These are phyloP conservation scores for Scopulariopsis brevicaulis DNA, from an alignment of 2,329 filamentous ascomycete species.

Conservation along the genomic window DNA sequence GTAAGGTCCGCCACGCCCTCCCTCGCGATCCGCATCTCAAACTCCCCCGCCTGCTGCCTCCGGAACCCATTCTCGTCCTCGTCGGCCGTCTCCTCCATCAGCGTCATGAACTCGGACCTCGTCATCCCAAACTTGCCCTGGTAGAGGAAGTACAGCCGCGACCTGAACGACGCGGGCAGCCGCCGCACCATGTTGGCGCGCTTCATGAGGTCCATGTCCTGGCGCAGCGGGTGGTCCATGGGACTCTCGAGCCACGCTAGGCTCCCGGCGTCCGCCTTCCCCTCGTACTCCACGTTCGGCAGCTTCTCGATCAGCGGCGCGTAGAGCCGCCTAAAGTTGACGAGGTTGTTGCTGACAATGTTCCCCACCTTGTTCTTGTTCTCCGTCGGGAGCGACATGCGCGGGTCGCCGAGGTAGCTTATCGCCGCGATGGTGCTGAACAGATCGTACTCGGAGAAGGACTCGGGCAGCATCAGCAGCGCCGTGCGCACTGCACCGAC, in stretches of 20 bases:
- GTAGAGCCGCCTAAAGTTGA: slow-evolving; percentile 86
- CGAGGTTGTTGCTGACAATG: slow-evolving; percentile 84
- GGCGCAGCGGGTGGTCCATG: slow-evolving; percentile 57
- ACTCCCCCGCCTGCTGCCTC: slow-evolving; percentile 66
- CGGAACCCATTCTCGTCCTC: slow-evolving; percentile 58
- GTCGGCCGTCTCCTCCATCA: slow-evolving; percentile 68
- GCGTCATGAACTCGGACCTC: slow-evolving; percentile 67
- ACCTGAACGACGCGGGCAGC: slow-evolving; percentile 74
- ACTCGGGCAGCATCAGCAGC: slow-evolving; percentile 69
- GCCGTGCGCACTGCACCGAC: slow-evolving; percentile 85
- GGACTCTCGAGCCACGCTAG: slow-evolving; percentile 28
- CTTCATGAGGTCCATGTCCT: slow-evolving; percentile 87
- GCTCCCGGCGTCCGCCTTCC: slow-evolving; percentile 20
- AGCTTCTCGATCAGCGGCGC: slow-evolving; percentile 80
- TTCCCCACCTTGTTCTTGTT: slow-evolving; percentile 88
- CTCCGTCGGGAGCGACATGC: slow-evolving; percentile 84
- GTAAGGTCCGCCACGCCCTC: slow-evolving; percentile 57
- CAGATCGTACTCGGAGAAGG: slow-evolving; percentile 77
- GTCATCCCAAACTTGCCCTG: slow-evolving; percentile 85
- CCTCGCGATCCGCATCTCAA: slow-evolving; percentile 73
- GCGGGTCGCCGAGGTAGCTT: slow-evolving; percentile 91
- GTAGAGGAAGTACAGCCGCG: slow-evolving; percentile 89
- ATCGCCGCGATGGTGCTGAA: slow-evolving; percentile 88
- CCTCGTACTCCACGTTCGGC: slow-evolving; percentile 76
- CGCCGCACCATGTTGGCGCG: slow-evolving; percentile 95